phyloP scores from a whole-genome alignment of 2,329 filamentous ascomycete genomes.

The Aspergillus terreus region DNA sequence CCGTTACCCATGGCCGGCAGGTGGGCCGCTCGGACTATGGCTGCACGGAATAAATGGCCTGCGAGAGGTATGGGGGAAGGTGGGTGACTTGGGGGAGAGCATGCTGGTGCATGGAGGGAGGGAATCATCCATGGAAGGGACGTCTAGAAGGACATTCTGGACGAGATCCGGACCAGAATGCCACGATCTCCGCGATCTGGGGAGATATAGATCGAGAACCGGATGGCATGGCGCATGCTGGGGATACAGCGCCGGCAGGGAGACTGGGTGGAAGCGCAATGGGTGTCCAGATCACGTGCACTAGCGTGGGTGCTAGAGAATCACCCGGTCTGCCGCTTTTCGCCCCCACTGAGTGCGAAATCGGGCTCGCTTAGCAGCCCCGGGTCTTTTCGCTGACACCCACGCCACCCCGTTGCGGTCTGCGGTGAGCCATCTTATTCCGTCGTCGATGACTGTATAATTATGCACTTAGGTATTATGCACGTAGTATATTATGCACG shows the following conservation, averaged over 20 bases:
- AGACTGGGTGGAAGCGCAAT: conserved; percentile 33
- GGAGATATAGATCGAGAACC: neutral
- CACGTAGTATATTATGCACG: too few species aligned
- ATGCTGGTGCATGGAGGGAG: neutral
- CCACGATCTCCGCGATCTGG: neutral
- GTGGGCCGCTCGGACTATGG: conserved; percentile 7
- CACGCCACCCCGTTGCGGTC: conserved; percentile 24
- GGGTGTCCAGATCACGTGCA: conserved; percentile 17
- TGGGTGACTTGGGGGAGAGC: neutral
- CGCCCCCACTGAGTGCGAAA: conserved; percentile 13
- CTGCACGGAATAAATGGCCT: conserved; percentile 6
- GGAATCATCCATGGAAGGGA: neutral
- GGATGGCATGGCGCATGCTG: conserved; percentile 2
- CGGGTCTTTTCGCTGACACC: conserved; percentile 20
- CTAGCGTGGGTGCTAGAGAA: conserved; percentile 34
- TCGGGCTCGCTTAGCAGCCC: conserved; percentile 11
- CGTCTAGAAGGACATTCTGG: neutral
- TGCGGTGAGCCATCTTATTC: conserved; percentile 17
- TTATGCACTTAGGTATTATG: too few species aligned
- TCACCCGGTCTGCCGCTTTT: conserved; percentile 23
- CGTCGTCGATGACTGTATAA: neutral
- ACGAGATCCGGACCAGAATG: neutral
- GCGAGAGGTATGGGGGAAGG: neutral
- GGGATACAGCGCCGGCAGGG: conserved; percentile 15
- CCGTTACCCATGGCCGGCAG: conserved; percentile 1